phyloP scores from a whole-genome alignment of 192 early-diverging fungal species.

The Gaertneriomyces semiglobifer region DNA sequence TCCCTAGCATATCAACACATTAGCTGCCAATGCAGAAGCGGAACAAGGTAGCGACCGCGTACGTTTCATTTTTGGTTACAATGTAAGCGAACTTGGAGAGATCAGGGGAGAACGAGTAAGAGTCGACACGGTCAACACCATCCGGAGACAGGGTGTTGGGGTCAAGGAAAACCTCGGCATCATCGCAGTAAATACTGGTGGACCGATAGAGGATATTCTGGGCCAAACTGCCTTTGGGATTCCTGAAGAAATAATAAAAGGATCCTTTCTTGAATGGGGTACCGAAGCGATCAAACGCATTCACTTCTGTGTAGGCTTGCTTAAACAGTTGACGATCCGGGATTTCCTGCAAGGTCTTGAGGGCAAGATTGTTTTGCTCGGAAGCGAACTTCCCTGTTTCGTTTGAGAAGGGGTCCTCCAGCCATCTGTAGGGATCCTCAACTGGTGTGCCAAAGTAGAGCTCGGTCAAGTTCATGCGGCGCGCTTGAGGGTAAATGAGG shows the following conservation, averaged over 20 bases:
- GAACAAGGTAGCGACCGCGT: background rate
- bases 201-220: slow-evolving; percentile 56
- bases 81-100: slow-evolving; percentile 19
- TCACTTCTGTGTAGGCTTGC: slow-evolving; percentile 42
- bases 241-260: slow-evolving; percentile 57
- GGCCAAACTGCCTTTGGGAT: slow-evolving; percentile 50
- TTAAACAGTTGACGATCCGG: slow-evolving; percentile 26
- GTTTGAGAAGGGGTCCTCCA: slow-evolving; percentile 58
- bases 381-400: slow-evolving; percentile 60
- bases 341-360: slow-evolving; percentile 31
- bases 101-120: slow-evolving; percentile 12
- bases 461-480: slow-evolving; percentile 6
- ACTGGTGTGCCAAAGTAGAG: slow-evolving; percentile 28
- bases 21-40: too few relatives aligned
- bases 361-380: slow-evolving; percentile 50
- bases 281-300: slow-evolving; percentile 51
- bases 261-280: slow-evolving; percentile 53
- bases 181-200: slow-evolving; percentile 35
- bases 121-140: slow-evolving; percentile 19
- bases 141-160: slow-evolving; percentile 10
- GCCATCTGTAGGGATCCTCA: slow-evolving; percentile 57
- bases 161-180: slow-evolving; percentile 46
- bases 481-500: slow-evolving; percentile 3
- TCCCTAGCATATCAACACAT: background rate
- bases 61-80: slow-evolving; percentile 29